Conservation (phyloP, 2,329 filamentous ascomycete species). For the Ceratocystis cubensis region DNA sequence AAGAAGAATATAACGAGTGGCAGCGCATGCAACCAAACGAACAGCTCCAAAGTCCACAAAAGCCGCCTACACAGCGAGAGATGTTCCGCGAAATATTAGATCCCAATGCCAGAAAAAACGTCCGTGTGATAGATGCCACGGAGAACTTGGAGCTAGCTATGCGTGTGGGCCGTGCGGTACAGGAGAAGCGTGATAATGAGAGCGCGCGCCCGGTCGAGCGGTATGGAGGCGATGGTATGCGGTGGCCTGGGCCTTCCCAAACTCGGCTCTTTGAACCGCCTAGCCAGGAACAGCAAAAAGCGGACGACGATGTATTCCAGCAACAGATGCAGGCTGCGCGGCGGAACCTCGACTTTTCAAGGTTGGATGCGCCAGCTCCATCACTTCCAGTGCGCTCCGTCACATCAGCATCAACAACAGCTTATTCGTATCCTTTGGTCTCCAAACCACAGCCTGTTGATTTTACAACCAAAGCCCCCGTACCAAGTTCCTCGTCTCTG, state of each 20-base stretch:
- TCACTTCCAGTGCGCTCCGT: slow-evolving; percentile 16
- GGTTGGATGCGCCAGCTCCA: slow-evolving; percentile 25
- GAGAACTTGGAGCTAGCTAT: slow-evolving; percentile 67
- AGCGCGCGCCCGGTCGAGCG: slow-evolving; percentile 39
- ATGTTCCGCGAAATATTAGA: slow-evolving; percentile 26
- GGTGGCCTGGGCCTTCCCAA: slow-evolving; percentile 25
- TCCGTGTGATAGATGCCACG: slow-evolving; percentile 49
- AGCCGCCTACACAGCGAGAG: slow-evolving; percentile 12
- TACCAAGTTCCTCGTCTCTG: slow-evolving; percentile 22
- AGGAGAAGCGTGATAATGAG: slow-evolving; percentile 46
- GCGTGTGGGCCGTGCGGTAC: slow-evolving; percentile 59
- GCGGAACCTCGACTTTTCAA: slow-evolving; percentile 32
- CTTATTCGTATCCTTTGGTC: slow-evolving; percentile 42
- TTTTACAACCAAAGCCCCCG: slow-evolving; percentile 29
- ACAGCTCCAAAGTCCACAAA: neutral
- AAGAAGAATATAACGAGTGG: slow-evolving; percentile 58
- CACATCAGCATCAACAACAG: slow-evolving; percentile 1
- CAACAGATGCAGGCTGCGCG: slow-evolving; percentile 43
- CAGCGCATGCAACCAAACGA: slow-evolving; percentile 34
- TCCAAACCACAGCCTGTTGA: slow-evolving; percentile 38
- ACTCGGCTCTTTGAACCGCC: slow-evolving; percentile 26
- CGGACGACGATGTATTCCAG: slow-evolving; percentile 34
- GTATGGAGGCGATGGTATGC: slow-evolving; percentile 33
- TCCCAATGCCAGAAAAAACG: slow-evolving; percentile 31
- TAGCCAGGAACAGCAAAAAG: neutral